Evolutionary conservation across 352 stramenopile genomes (phyloP).

Genomic region (Aphanomyces astaci): DNA sequence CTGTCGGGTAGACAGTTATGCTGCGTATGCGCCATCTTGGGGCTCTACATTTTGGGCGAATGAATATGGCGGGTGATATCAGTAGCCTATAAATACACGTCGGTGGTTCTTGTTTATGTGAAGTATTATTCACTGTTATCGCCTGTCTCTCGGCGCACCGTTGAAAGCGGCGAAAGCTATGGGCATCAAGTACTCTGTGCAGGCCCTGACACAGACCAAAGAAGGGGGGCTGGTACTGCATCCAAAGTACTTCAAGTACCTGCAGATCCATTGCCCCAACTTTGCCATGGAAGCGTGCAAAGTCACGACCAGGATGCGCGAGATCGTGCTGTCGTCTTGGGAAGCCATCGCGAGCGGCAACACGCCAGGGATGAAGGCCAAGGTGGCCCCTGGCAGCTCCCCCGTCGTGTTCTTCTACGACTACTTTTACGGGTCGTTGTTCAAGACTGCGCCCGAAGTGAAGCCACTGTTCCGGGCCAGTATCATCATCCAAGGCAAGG

Average conservation of each 20-base stretch:
- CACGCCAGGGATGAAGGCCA: slow-evolving; percentile 10
- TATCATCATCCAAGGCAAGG: slow-evolving; percentile 37
- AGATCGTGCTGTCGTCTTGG: slow-evolving; percentile 12
- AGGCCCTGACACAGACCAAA: slow-evolving; percentile 19
- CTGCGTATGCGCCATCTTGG: too few species aligned
- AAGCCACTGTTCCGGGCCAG: slow-evolving; percentile 37
- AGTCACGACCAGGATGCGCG: background rate
- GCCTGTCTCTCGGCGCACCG: too few species aligned
- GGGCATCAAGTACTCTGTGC: slow-evolving; percentile 22
- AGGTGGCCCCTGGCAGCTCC: slow-evolving; percentile 18
- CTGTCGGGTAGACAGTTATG: too few species aligned
- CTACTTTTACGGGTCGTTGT: slow-evolving; percentile 38
- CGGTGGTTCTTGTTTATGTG: too few species aligned
- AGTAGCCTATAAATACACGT: too few species aligned
- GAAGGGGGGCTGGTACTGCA: slow-evolving; percentile 2
- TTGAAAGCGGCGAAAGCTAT: slow-evolving; percentile 1
- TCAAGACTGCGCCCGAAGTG: slow-evolving; percentile 31
- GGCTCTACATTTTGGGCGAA: too few species aligned
- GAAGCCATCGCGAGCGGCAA: background rate
- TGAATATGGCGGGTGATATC: too few species aligned
- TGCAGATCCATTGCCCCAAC: slow-evolving; percentile 7
- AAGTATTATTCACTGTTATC: too few species aligned
- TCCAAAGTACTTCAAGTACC: slow-evolving; percentile 5
- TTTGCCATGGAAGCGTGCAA: slow-evolving; percentile 6
- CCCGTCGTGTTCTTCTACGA: slow-evolving; percentile 36